Evolutionary conservation across 2,329 filamentous ascomycete species (phyloP), one percentile per base, ranked within the genome.

Genomic region (Tricladium varicosporioides): DNA sequence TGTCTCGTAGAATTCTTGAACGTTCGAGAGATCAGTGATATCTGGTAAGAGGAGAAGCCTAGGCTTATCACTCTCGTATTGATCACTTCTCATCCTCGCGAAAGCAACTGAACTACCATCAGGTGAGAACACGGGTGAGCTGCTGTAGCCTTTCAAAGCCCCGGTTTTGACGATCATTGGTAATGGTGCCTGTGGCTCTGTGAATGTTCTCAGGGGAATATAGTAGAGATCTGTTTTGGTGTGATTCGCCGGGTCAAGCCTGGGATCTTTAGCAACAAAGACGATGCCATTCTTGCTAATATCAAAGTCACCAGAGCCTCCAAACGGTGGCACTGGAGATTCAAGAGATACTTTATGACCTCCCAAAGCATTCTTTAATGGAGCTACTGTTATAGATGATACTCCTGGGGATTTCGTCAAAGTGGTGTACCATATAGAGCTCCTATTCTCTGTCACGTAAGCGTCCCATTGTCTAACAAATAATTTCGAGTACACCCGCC

Each of bases 191-290:
- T 79, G 68, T 53, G 72, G 63, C 51, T 85, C 78, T 5, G 77
- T 72, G 67, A 88, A 92, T 3, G 79, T 82, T 50, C 78, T 75
- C 32, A 92, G 75, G 0, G 85, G 81, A 3, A 89, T 80, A 48
- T 87, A 83, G 72, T 94, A 96, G 32, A 95, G 80, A 67, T 94
- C 89, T 0, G 87, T 87, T 67, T 92, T 93, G 5, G 91, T 96
- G 71, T 89, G 84, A 56, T 88, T 81, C 0, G 89, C 89, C 2
- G 83, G 84, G 65, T 88, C 84, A 22, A 91, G 72, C 10, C 82
- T 76, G 0, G 88, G 88, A 65, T 92, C 56, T 40, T 58, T 58
- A 7, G 56, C 56, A 5, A 91, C 82, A 66, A 92, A 92, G 5
- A 86, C 82, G 52, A 93, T 78, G 0, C 87, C 88, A 46, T 76